Evolutionary conservation across 2,329 filamentous ascomycete genomes (phyloP).

Genomic region (Colletotrichum sansevieriae): DNA sequence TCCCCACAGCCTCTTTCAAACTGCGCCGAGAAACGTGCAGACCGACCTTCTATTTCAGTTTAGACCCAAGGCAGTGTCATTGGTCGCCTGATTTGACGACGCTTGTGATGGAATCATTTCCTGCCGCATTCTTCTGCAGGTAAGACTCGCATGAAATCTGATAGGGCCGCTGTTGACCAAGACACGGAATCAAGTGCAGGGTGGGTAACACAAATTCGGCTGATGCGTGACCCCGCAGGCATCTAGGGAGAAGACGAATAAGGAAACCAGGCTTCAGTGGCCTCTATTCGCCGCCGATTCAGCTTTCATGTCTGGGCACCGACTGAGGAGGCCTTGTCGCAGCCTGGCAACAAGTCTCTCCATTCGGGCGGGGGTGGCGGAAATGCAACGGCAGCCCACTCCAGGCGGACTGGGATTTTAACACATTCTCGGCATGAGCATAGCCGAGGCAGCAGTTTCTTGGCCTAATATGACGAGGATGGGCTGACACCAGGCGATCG

Average conservation of each 20-base stretch:
- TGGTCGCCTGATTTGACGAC: background rate
- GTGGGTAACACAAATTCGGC: background rate
- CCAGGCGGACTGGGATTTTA: background rate
- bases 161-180: background rate
- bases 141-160: background rate
- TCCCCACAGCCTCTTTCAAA: background rate
- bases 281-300: background rate
- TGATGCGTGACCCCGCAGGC: background rate
- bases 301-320: background rate
- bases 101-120: background rate
- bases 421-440: too few relatives aligned
- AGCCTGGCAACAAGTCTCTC: background rate
- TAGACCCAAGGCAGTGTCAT: accelerated
- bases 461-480: too few relatives aligned
- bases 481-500: too few relatives aligned
- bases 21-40: background rate
- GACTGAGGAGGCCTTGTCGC: background rate
- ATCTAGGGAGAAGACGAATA: too few relatives aligned
- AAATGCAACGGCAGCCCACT: background rate
- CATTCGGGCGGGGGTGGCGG: background rate
- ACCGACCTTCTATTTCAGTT: background rate
- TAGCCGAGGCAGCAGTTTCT: too few relatives aligned
- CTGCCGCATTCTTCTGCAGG: background rate
- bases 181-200: background rate
- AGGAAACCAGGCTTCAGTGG: background rate